Percentiles rank a stretch among this genome's conserved stretches.
Evolutionary conservation across 306 rosid species (phyloP).

Genomic region (Dalbergia cultrata): DNA sequence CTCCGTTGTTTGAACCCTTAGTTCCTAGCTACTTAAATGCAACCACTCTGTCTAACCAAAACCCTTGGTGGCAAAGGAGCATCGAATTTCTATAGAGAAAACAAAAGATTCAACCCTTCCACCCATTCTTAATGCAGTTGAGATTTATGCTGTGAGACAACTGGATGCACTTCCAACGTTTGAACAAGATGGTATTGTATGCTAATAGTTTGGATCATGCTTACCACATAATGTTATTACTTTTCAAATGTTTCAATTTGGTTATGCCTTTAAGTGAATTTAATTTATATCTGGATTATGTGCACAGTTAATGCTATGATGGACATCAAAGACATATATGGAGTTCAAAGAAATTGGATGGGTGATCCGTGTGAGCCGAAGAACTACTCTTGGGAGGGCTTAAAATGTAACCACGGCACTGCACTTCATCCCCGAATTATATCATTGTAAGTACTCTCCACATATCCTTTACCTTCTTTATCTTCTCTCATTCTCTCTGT

Average conservation of each 20-base stretch:
- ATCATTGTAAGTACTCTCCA: conserved; percentile 57
- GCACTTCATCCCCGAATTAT: conserved; percentile 55
- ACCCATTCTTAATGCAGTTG: conserved; percentile 75
- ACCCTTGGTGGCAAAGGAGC: conserved; percentile 66
- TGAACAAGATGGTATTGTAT: conserved; percentile 62
- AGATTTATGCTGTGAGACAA: conserved; percentile 55
- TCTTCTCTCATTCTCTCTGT: background rate
- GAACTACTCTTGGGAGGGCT: conserved; percentile 72
- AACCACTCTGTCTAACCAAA: conserved; percentile 47
- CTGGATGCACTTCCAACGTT: conserved; percentile 53
- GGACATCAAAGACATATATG: conserved; percentile 53
- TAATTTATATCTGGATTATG: conserved; percentile 1
- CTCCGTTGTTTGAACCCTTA: conserved; percentile 55
- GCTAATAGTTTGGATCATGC: background rate
- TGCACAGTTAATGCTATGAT: conserved; percentile 60
- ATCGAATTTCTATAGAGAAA: conserved; percentile 60
- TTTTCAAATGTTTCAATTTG: conserved; percentile 9
- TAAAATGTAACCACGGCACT: conserved; percentile 57
- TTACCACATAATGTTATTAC: conserved; percentile 2
- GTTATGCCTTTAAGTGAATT: conserved; percentile 30
- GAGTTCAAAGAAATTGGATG: conserved; percentile 58
- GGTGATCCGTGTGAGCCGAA: conserved; percentile 81
- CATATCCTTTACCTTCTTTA: background rate
- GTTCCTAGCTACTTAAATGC: conserved; percentile 54
- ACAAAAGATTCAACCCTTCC: conserved; percentile 64